A percentile compares a stretch with the other conserved stretches of the same genome.
Conservation (phyloP, 805 yeast genomes). For the Yarrowia hollandica region DNA sequence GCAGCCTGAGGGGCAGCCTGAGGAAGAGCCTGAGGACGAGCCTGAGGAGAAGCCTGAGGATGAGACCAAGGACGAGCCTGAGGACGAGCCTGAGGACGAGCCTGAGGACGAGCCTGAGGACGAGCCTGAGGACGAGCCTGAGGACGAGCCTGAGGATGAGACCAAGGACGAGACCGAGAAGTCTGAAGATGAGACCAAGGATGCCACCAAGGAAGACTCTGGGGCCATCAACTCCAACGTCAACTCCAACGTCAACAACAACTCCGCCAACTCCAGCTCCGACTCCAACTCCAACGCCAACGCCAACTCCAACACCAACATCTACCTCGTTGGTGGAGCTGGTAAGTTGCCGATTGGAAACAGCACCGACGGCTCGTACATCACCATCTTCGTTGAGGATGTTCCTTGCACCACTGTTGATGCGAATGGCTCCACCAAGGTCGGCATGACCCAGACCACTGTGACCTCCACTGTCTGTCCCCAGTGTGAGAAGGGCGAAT, state of each 20-base stretch:
- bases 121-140: neutral
- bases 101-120: neutral
- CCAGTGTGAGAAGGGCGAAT: no score
- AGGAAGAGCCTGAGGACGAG: neutral
- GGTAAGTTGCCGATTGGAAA: neutral
- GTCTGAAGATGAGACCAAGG: neutral
- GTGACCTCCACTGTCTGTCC: neutral
- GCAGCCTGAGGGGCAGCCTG: neutral
- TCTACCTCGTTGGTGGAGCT: neutral
- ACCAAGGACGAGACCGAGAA: neutral
- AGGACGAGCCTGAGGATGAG: neutral
- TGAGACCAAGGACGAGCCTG: neutral
- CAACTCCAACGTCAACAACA: neutral
- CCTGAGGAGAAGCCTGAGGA: neutral
- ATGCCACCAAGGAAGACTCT: neutral
- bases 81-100: neutral
- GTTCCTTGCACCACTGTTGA: neutral
- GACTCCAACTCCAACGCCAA: neutral
- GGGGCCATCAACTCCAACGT: neutral
- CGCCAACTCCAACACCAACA: slow-evolving; percentile 3
- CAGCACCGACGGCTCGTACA: neutral
- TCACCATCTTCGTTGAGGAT: neutral
- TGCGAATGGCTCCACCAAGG: neutral
- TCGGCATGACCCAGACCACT: neutral
- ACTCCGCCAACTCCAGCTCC: neutral